Base-by-base conservation (phyloP, 192 early-diverging fungal genomes). In the Podila clonocystis region DNA sequence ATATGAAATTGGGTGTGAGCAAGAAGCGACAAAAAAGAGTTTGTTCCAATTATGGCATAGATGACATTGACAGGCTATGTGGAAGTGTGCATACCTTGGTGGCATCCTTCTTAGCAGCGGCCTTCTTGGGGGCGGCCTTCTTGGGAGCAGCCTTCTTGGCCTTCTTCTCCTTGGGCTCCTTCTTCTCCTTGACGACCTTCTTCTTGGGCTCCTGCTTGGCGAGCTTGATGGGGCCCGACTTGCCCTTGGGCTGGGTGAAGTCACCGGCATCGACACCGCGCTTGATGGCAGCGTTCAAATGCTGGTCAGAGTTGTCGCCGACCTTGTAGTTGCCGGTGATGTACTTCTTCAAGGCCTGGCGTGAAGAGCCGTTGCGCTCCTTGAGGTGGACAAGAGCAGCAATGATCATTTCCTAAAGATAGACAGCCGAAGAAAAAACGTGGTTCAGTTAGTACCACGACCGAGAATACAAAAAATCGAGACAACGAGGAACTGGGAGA, bases 301-400 rank as follows among this genome's bases (percentile, higher is more conserved):
- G 82, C 41, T 67, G 33, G 73, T 92, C 91, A 57, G 83, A 85
- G 45, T 76, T 85, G 5, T 87, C 85, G 58, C 84, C 82, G n/a
- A 94, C 87, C 82, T 88, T 84, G 85, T 85, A 92, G 89, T 94
- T 94, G 58, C 90, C 88, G 50, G 76, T 41, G 64, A 94, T 91
- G 73, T 93, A 94, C 78, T 94, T 94, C 69, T 94, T 94, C 82
- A 94, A 91, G 30, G 90, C 89, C 61, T 88, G 91, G 59, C 93
- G 91, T 24, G 89, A 89, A 30, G 89, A 90, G 48, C 93, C 93
- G 62, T 86, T 91, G 73, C 93, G 88, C 58, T 93, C 93, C 82
- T 91, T 91, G 75, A 89, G 86, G 68, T 82, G 69, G 50, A 87
- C 60, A 50, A 90, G 86, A 52, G 88, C 89, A 68, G 86, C 85